phyloP scores from a whole-genome alignment of 2,329 filamentous ascomycete genomes.

The Fusarium tuaranense region DNA sequence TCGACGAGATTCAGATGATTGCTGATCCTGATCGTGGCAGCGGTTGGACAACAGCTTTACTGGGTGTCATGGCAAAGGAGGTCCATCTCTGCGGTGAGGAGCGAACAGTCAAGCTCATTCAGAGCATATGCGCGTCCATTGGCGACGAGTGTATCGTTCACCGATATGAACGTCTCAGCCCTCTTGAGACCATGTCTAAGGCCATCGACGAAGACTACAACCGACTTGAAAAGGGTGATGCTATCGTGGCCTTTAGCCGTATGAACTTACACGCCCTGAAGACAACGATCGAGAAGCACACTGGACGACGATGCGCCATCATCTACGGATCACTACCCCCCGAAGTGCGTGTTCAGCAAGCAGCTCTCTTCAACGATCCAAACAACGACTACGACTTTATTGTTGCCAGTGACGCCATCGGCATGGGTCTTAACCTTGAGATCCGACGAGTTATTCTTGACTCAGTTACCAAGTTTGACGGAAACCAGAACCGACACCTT shows the following conservation, averaged over 20 bases:
- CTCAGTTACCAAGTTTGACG: constrained; percentile 78
- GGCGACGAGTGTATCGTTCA: constrained; percentile 89
- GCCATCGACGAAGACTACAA: constrained; percentile 74
- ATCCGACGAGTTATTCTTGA: constrained; percentile 94
- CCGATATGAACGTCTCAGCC: constrained; percentile 85
- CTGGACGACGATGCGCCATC: constrained; percentile 85
- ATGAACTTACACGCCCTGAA: constrained; percentile 85
- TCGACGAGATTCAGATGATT: constrained; percentile 99
- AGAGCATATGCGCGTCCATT: constrained; percentile 79
- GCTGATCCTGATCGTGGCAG: constrained; percentile 82
- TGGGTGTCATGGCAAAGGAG: constrained; percentile 89
- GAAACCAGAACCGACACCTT: constrained; percentile 67
- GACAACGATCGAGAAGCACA: constrained; percentile 78
- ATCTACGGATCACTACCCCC: constrained; percentile 94
- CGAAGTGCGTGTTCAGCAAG: constrained; percentile 92
- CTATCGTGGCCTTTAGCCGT: constrained; percentile 87
- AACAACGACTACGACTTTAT: constrained; percentile 95
- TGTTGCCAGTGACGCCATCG: constrained; percentile 94
- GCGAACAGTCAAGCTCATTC: constrained; percentile 81
- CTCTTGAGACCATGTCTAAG: constrained; percentile 72
- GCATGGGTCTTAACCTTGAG: constrained; percentile 95
- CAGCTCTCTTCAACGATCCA: constrained; percentile 92
- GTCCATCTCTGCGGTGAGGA: constrained; percentile 94
- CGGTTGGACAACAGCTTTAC: constrained; percentile 92
- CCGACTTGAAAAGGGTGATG: constrained; percentile 87